These are phyloP conservation scores for Xylaria sp. DNA, from an alignment of 2,329 filamentous ascomycete genomes.

Conservation along the genomic window DNA sequence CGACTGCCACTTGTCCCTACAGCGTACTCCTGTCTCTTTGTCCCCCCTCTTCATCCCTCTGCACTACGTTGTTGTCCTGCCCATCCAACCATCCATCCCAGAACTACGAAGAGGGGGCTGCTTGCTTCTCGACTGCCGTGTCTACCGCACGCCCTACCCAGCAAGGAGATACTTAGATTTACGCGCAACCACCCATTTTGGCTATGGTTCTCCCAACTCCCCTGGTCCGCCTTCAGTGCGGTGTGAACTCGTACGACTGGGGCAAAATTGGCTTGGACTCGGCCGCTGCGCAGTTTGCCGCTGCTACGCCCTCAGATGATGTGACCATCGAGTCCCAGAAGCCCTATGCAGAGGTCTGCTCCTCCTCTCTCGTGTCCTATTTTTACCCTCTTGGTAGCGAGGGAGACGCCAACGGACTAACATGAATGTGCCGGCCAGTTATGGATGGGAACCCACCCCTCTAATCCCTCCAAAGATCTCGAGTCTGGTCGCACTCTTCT, in stretches of 20 bases:
- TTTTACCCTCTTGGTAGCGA: not conserved
- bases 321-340: conserved; percentile 83
- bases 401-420: conserved; percentile 11
- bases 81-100: too few species aligned
- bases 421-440: conserved; percentile 58
- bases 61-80: too few species aligned
- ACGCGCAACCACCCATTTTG: not conserved
- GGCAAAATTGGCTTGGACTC: conserved; percentile 90
- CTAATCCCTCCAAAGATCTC: conserved; percentile 90
- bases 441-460: conserved; percentile 99
- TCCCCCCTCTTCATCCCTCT: too few species aligned
- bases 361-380: not conserved
- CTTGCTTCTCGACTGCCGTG: too few species aligned
- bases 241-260: conserved; percentile 99
- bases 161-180: too few species aligned
- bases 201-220: conserved; percentile 69
- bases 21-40: too few species aligned
- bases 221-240: conserved; percentile 83
- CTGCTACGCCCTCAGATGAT: conserved; percentile 76
- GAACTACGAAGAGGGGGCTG: too few species aligned
- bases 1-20: too few species aligned
- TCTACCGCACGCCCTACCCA: not conserved
- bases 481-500: conserved; percentile 83
- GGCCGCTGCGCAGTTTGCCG: conserved; percentile 86
- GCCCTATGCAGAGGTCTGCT: conserved; percentile 88